phyloP scores from a whole-genome alignment of 2,329 filamentous ascomycete genomes.

The Furcasterigmium sp. region DNA sequence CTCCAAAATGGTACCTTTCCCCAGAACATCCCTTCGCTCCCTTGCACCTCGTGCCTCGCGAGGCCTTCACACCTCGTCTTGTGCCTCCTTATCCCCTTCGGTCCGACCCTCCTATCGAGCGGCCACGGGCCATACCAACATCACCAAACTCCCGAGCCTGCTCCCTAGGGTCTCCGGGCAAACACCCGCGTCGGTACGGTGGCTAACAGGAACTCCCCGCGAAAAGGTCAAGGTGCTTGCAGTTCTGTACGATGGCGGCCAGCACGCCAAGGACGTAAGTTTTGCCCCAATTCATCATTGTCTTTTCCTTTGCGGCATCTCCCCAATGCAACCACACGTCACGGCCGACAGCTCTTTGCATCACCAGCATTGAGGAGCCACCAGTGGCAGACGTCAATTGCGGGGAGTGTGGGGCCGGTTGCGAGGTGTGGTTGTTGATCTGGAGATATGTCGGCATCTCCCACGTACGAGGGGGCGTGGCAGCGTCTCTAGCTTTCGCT shows the following conservation, averaged over 20 bases:
- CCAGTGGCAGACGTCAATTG: not conserved
- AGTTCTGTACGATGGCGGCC: slow-evolving; percentile 86
- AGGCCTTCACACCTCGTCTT: slow-evolving; percentile 18
- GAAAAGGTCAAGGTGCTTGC: slow-evolving; percentile 88
- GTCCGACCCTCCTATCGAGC: slow-evolving; percentile 10
- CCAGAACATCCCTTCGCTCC: slow-evolving; percentile 18
- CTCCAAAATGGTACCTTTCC: slow-evolving; percentile 24
- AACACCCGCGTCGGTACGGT: slow-evolving; percentile 49
- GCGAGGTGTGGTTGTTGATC: not conserved
- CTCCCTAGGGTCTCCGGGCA: slow-evolving; percentile 26
- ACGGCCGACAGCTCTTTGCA: not conserved
- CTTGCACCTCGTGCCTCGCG: slow-evolving; percentile 17
- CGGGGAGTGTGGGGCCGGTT: not conserved
- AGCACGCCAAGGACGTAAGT: slow-evolving; percentile 80
- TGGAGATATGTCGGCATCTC: slow-evolving; percentile 5
- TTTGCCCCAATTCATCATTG: not conserved
- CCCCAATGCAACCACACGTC: not conserved
- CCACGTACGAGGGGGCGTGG: slow-evolving; percentile 1
- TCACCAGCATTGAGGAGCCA: not conserved
- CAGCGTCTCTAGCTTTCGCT: not conserved
- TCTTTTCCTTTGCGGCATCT: not conserved
- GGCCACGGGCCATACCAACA: slow-evolving; percentile 3
- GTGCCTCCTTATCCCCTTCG: slow-evolving; percentile 12
- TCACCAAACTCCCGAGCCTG: slow-evolving; percentile 10
- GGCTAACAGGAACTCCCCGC: slow-evolving; percentile 39